These are phyloP conservation scores for Limonium bicolor DNA, from an alignment of 148 eudicot species.

Conservation along the genomic window DNA sequence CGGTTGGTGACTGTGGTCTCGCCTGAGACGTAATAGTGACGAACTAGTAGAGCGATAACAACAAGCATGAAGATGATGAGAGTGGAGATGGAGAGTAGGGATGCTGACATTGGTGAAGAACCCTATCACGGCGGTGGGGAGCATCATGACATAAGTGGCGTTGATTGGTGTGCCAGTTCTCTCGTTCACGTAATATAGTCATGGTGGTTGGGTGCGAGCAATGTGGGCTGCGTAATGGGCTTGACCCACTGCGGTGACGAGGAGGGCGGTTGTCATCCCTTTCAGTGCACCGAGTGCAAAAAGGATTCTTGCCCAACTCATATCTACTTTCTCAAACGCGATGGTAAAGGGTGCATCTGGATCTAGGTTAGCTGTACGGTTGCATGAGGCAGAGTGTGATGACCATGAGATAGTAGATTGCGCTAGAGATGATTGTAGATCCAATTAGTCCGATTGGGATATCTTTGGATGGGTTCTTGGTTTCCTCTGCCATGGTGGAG, in stretches of 20 bases:
- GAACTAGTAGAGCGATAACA: no score
- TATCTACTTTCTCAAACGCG: constrained; percentile 35
- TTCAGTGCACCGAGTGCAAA: constrained; percentile 53
- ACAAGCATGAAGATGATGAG: no score
- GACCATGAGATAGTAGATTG: constrained; percentile 32
- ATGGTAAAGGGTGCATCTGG: constrained; percentile 35
- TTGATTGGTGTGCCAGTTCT: constrained; percentile 47
- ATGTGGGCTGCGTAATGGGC: constrained; percentile 59
- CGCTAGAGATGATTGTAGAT: constrained; percentile 33
- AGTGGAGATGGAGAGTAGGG: no score
- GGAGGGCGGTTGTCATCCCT: constrained; percentile 49
- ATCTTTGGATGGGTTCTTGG: constrained; percentile 40
- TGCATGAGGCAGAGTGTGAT: constrained; percentile 45
- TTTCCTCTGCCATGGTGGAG: constrained; percentile 62
- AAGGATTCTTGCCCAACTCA: constrained; percentile 43
- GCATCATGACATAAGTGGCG: constrained; percentile 34
- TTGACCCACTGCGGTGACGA: constrained; percentile 46
- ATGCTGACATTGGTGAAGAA: no score
- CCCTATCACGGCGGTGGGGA: constrained; percentile 26
- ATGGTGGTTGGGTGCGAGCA: constrained; percentile 53
- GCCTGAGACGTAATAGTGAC: no score
- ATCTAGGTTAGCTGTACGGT: constrained; percentile 15
- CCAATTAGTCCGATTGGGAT: constrained; percentile 56
- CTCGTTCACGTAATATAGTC: constrained; percentile 33
- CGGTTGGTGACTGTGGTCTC: no score